Conservation (phyloP, 1,284 basidiomycete genomes). For the Erythrobasidium hasegawianum region DNA sequence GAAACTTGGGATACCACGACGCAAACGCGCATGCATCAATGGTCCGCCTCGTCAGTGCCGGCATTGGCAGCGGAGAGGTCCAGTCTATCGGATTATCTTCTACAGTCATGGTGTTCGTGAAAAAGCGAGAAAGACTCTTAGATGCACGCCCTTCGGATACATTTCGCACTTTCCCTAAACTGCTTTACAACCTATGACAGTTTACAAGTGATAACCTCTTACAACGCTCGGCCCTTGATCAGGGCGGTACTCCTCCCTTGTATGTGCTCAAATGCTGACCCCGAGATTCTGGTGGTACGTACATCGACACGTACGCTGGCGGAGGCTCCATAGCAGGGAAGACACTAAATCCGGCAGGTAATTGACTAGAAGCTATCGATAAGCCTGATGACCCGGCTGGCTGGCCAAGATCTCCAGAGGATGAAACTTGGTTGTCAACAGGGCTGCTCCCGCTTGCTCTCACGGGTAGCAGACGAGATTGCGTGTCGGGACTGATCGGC, state of each 20-base stretch:
- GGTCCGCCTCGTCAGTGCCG: slow-evolving; percentile 55
- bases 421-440: no score
- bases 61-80: slow-evolving; percentile 51
- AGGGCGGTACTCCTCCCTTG: no score
- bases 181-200: no score
- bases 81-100: background rate
- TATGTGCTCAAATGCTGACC: no score
- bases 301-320: background rate
- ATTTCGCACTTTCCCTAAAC: no score
- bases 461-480: no score
- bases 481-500: no score
- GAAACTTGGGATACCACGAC: slow-evolving; percentile 77
- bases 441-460: no score
- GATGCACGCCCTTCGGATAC: no score
- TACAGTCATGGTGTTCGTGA: background rate
- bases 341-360: slow-evolving; percentile 6
- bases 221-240: no score
- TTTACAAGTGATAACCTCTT: no score
- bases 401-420: no score
- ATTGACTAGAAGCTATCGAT: slow-evolving; percentile 1
- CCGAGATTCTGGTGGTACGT: background rate
- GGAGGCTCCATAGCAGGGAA: background rate
- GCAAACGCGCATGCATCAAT: slow-evolving; percentile 78
- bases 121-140: background rate
- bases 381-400: background rate